Evolutionary conservation across 345 rosid genomes (phyloP), one percentile per base, ranked within the genome.

Genomic region (Balakata baccata): DNA sequence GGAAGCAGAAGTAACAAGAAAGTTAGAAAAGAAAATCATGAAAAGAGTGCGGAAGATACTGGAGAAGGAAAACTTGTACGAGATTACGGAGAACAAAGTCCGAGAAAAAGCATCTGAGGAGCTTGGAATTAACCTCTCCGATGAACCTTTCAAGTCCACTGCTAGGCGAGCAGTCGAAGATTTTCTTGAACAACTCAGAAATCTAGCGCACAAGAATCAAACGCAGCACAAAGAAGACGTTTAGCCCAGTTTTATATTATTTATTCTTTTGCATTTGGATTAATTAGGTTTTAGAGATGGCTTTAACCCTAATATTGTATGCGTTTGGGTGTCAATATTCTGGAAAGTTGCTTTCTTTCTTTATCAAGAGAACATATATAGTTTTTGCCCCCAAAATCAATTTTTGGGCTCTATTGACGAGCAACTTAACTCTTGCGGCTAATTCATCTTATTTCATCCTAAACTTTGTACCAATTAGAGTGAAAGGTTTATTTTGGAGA

Each of bases 21-120:
- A 80, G 43, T 18, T 75, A 5, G 61, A 67, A 61, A 81, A 60
- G 63, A 78, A 72, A 71, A 80, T 85, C 12, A 66, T 51, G 62
- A 70, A 72, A 13, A 76, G 72, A 3, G 88, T 85, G 77, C 73
- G 64, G 11, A 79, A 79, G 73, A 83, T 83, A 18, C 58, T 85
- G 71, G 47, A 75, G 64, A 53, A 68, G 23, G 81, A 83, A 18
- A 82, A 77, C 45, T 63, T 85, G 66, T 77, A 77, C 75, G 60
- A 79, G 73, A 66, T 83, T 53, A 83, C 82, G 39, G 85, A 85
- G 86, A 51, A 64, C 0, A 77, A 77, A 58, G 85, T 80, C 2
- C 72, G 88, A 49, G 83, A 85, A 2, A 53, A 74, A 49, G 88
- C 88, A 49, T 79, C 85, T 9, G 17, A 66, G 5, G 71, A 85